Percentiles rank a stretch among this genome's conserved stretches.
These are phyloP conservation scores for Cicer bijugum DNA, from an alignment of 306 rosid species.

Conservation along the genomic window DNA sequence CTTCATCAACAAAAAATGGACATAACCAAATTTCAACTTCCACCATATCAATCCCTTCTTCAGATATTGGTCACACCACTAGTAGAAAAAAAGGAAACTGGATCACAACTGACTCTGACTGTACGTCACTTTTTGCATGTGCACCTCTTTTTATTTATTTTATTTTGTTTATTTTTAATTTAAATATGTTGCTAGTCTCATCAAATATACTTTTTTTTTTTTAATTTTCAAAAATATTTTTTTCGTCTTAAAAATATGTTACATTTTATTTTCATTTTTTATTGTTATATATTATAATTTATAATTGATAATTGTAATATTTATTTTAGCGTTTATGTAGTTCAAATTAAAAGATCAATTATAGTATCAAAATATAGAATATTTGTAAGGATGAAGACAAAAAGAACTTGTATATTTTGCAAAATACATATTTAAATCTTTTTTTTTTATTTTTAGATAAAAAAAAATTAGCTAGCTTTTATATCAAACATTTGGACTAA, in stretches of 20 bases:
- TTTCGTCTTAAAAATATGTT: no score
- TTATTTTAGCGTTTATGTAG: no score
- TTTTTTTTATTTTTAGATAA: no score
- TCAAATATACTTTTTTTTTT: background rate
- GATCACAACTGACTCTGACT: conserved; percentile 95
- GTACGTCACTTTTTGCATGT: conserved; percentile 52
- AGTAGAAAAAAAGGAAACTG: conserved; percentile 76
- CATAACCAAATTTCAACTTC: conserved; percentile 46
- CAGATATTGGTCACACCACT: conserved; percentile 40
- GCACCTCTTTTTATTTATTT: background rate
- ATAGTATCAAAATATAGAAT: no score
- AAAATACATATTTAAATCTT: no score
- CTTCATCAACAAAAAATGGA: conserved; percentile 55
- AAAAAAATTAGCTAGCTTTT: background rate
- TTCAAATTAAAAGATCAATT: no score
- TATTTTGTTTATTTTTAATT: background rate
- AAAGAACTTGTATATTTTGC: no score
- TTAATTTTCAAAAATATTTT: background rate
- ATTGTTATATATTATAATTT: no score
- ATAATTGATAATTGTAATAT: no score
- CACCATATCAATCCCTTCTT: conserved; percentile 45
- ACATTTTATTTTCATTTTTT: no score
- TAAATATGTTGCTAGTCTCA: no score
- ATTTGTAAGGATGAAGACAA: no score
- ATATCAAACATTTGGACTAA: conserved; percentile 37